Percentiles rank a stretch among this genome's conserved stretches.
phyloP scores from a whole-genome alignment of 169 alveolate genomes.

The Perkinsus chesapeaki region DNA sequence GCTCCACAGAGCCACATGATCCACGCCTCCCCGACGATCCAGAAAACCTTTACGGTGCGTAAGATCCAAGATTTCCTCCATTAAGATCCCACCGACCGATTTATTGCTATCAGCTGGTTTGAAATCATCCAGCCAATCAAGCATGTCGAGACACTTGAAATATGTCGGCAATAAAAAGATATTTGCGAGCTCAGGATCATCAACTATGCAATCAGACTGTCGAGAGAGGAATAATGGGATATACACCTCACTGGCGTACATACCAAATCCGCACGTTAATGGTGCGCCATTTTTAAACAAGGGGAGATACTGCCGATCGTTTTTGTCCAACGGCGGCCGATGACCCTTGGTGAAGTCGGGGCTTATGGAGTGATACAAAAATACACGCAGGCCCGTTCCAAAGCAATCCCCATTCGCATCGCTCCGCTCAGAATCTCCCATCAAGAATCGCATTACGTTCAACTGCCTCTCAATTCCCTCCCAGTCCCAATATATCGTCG shows the following conservation, averaged over 20 bases:
- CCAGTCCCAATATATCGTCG: background rate
- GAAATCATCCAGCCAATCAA: background rate
- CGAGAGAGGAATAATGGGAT: slow-evolving; percentile 9
- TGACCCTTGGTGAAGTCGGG: background rate
- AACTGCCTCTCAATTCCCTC: background rate
- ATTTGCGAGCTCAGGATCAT: background rate
- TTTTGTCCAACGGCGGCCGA: background rate
- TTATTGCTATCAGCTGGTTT: background rate
- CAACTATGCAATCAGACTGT: background rate
- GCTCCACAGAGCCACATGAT: slow-evolving; percentile 21
- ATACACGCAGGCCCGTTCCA: background rate
- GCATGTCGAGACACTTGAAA: slow-evolving; percentile 25
- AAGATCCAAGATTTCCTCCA: slow-evolving; percentile 8
- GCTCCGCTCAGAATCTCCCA: background rate
- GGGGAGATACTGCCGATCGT: background rate
- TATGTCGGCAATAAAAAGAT: slow-evolving; percentile 16
- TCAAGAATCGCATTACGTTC: no score
- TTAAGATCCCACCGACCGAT: background rate
- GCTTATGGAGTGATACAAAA: background rate
- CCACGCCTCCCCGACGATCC: slow-evolving; percentile 17
- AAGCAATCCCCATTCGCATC: background rate
- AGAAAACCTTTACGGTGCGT: background rate
- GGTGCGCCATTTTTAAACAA: background rate
- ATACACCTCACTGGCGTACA: slow-evolving; percentile 29
- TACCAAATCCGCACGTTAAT: slow-evolving; percentile 18